phyloP scores from a whole-genome alignment of 2,329 filamentous ascomycete genomes.

The Onygena corvina region DNA sequence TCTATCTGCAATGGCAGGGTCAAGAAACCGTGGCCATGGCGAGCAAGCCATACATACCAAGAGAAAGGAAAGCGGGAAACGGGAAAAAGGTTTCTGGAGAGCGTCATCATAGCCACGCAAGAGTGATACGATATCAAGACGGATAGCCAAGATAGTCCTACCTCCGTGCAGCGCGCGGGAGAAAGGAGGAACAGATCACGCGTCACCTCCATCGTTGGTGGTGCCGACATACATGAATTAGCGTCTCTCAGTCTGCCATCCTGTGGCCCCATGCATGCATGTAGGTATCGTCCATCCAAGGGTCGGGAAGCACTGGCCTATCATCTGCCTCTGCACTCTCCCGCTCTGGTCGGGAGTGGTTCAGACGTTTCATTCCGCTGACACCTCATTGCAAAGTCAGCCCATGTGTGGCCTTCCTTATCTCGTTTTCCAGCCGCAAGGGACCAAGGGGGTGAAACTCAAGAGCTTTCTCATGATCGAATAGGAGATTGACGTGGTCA shows the following conservation, averaged over 20 bases:
- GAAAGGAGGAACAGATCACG: background rate
- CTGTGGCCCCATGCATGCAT: conserved; percentile 6
- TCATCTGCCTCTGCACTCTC: background rate
- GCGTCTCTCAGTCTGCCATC: conserved; percentile 1
- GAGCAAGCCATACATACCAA: too few relatives aligned
- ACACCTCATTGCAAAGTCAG: background rate
- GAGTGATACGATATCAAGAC: background rate
- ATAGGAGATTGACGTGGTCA: conserved; percentile 6
- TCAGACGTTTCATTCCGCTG: conserved; percentile 2
- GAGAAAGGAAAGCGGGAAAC: too few relatives aligned
- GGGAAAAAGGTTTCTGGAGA: too few relatives aligned
- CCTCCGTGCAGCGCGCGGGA: background rate
- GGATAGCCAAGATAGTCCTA: background rate
- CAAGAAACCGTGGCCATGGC: too few relatives aligned
- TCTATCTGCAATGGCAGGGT: background rate
- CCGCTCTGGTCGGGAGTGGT: background rate
- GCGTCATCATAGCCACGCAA: background rate
- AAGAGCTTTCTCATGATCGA: background rate
- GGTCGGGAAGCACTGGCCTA: background rate
- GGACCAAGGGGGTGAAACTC: background rate
- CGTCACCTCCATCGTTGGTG: background rate
- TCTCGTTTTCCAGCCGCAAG: conserved; percentile 1
- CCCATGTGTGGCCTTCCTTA: conserved; percentile 3
- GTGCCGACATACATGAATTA: conserved; percentile 3
- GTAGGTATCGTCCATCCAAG: background rate